Evolutionary conservation across 2,329 filamentous ascomycete species (phyloP).

Genomic region (Penicillium olsonii): DNA sequence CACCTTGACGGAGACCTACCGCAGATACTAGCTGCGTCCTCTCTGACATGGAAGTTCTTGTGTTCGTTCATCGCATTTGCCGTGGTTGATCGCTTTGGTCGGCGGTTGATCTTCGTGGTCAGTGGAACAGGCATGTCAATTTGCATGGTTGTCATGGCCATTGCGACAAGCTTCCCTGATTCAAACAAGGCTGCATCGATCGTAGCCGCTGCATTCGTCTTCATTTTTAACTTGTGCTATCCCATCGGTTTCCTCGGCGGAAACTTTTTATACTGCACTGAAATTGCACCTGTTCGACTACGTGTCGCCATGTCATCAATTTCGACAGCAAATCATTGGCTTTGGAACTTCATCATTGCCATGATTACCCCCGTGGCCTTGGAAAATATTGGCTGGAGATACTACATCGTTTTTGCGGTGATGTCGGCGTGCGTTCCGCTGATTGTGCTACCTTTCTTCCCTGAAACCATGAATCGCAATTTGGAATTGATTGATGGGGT

Average conservation of each 20-base stretch:
- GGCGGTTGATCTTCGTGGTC: slow-evolving; percentile 55
- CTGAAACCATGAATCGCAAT: slow-evolving; percentile 30
- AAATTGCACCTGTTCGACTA: slow-evolving; percentile 24
- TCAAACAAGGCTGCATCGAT: slow-evolving; percentile 8
- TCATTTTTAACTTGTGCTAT: slow-evolving; percentile 25
- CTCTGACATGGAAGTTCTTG: slow-evolving; percentile 60
- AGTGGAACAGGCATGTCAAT: slow-evolving; percentile 55
- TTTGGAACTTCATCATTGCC: slow-evolving; percentile 26
- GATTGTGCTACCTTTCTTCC: slow-evolving; percentile 21
- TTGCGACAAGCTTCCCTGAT: slow-evolving; percentile 35
- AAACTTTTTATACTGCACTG: slow-evolving; percentile 27
- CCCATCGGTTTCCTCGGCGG: slow-evolving; percentile 23
- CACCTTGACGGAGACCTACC: slow-evolving; percentile 22
- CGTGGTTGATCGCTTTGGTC: slow-evolving; percentile 54
- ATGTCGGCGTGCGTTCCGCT: slow-evolving; percentile 23
- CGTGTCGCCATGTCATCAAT: slow-evolving; percentile 25
- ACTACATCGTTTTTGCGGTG: slow-evolving; percentile 26
- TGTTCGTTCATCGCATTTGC: slow-evolving; percentile 54
- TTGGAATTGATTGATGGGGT: slow-evolving; percentile 24
- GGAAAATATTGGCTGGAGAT: slow-evolving; percentile 23
- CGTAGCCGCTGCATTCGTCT: slow-evolving; percentile 21
- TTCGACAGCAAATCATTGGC: slow-evolving; percentile 25
- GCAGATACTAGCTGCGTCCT: slow-evolving; percentile 48
- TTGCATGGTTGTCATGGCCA: slow-evolving; percentile 57
- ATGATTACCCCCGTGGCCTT: slow-evolving; percentile 26